Base-by-base conservation (phyloP, 768 basidiomycete species). In the Rhizopogon sp. region DNA sequence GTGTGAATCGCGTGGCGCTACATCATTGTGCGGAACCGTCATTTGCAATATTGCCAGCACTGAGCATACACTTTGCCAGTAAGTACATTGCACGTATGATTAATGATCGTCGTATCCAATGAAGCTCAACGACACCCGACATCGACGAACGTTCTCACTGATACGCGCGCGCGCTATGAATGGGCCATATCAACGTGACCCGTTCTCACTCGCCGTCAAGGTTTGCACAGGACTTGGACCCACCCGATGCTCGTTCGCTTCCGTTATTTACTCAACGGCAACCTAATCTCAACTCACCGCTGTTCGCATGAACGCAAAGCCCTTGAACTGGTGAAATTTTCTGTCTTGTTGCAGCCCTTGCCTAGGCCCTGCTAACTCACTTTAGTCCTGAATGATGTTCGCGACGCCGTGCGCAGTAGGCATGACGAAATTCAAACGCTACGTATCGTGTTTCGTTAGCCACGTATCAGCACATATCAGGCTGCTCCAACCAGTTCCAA, bases 1-100 rank as follows among this genome's bases (percentile, higher is more conserved):
- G 50, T 52, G 51, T 45, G 50, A 44, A 52, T 47, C 50, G 43
- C 51, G 56, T 52, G 51, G 46, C 8, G 29, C 16, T 54, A 9
- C 25, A 44, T n/a, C 9, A 13, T 43, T 13, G 42, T 14, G 2
- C 20, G 22, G 16, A 28, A 6, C 13, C 6, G 16, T 17, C 11
- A 35, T n/a, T n/a, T n/a, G 10, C 25, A 22, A 10, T 14, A 22
- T 17, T 14, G 25, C 43, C 41, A 29, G 17, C 29, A 17, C 14
- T 20, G 14, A 29, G 42, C 35, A 53, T 33, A 22, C 40, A 53
- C 28, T 29, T 7, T 25, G 45, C 16, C 45, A 46, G 31, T 14
- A 8, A n/a, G 9, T 9, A 35, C 13, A 31, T 29, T 7, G 17
- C n/a, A n/a, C 50, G 33, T 41, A 29, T 31, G 14, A 37, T 39